Conservation (phyloP, 306 rosid species). For the Lotus japonicus region DNA sequence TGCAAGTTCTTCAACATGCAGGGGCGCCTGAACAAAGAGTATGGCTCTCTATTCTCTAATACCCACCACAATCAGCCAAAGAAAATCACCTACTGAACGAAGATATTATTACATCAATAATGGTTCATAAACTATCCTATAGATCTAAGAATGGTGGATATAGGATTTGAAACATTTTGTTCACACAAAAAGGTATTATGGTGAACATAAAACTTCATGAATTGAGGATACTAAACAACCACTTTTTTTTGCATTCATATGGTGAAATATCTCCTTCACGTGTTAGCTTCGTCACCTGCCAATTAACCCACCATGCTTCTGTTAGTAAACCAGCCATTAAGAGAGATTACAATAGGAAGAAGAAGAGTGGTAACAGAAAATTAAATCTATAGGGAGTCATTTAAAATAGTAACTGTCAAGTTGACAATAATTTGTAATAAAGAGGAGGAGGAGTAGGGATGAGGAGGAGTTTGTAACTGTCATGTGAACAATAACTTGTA, state of each 20-base stretch:
- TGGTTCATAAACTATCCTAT: slow-evolving; percentile 25
- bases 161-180: slow-evolving; percentile 24
- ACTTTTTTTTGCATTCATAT: slow-evolving; percentile 31
- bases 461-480: too few relatives aligned
- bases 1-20: slow-evolving; percentile 39
- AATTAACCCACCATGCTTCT: slow-evolving; percentile 59
- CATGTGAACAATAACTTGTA: too few relatives aligned
- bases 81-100: slow-evolving; percentile 52
- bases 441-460: too few relatives aligned
- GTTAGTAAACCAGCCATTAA: too few relatives aligned
- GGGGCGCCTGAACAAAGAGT: slow-evolving; percentile 27
- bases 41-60: slow-evolving; percentile 45
- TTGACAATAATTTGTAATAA: too few relatives aligned
- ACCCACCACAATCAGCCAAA: slow-evolving; percentile 27
- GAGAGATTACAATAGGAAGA: too few relatives aligned
- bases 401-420: too few relatives aligned
- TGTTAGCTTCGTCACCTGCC: slow-evolving; percentile 58
- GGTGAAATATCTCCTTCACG: slow-evolving; percentile 48
- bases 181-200: slow-evolving; percentile 14
- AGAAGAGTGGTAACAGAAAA: not conserved
- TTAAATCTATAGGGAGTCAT: too few relatives aligned
- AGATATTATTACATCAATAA: slow-evolving; percentile 35
- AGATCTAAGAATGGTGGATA: slow-evolving; percentile 15
- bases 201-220: slow-evolving; percentile 26
- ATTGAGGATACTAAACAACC: slow-evolving; percentile 45